Conservation (phyloP, 495 filamentous ascomycete species). For the Neurospora sp. region DNA sequence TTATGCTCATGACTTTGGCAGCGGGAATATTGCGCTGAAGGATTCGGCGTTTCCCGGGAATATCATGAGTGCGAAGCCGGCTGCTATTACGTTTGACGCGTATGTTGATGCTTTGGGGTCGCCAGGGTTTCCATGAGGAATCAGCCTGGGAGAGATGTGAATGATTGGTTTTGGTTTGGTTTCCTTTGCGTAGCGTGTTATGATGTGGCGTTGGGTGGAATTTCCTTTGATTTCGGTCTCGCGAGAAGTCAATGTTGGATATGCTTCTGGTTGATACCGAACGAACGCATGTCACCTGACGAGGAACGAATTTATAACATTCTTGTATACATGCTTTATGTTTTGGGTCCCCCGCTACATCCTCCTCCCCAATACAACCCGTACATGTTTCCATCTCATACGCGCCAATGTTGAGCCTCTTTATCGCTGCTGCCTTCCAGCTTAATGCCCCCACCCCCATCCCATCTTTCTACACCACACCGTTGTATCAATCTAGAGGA, state of each 20-base stretch:
- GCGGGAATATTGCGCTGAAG: conserved; percentile 27
- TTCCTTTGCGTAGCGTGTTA: background rate
- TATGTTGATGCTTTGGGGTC: conserved; percentile 25
- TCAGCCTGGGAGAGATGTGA: background rate
- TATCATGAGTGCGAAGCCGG: conserved; percentile 20
- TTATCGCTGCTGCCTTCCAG: background rate
- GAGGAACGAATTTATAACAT: background rate
- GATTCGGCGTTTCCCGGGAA: conserved; percentile 22
- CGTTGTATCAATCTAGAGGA: too few relatives aligned
- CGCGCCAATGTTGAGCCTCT: background rate
- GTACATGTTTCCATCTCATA: background rate
- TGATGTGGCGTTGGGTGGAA: background rate
- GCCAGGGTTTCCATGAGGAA: conserved; percentile 12
- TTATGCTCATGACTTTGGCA: conserved; percentile 22
- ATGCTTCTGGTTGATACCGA: background rate
- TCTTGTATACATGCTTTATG: background rate
- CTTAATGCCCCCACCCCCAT: background rate
- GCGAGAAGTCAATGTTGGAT: background rate
- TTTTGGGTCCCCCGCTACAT: background rate
- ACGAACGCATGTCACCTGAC: background rate
- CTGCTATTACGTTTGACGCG: conserved; percentile 24
- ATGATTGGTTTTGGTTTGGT: background rate
- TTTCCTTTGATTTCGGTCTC: background rate
- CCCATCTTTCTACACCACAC: background rate
- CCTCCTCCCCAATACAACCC: background rate